A percentile compares a stretch with the other conserved stretches of the same genome.
phyloP scores from a whole-genome alignment of 345 rosid species.

The Boechera stricta region DNA sequence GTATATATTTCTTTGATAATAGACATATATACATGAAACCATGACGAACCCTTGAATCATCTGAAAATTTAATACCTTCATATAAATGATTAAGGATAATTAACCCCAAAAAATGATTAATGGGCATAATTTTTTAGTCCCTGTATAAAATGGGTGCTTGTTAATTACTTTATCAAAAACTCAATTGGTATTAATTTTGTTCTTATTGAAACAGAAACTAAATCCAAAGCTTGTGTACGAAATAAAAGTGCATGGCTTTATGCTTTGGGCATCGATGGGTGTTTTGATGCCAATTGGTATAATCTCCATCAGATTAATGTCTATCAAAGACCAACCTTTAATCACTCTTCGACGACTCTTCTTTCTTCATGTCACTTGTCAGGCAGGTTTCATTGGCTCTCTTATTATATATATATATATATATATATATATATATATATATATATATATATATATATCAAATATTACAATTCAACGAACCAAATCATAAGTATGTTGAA shows the following conservation, averaged over 20 bases:
- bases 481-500: conserved; percentile 38
- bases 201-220: conserved; percentile 45
- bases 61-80: neutral
- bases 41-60: conserved; percentile 4
- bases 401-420: too few relatives aligned
- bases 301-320: conserved; percentile 62
- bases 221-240: conserved; percentile 57
- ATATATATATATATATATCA: neutral
- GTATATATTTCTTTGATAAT: neutral
- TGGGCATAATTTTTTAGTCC: neutral
- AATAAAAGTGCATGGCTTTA: conserved; percentile 72
- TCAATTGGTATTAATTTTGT: neutral
- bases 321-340: conserved; percentile 53
- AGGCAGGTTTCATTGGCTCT: conserved; percentile 54
- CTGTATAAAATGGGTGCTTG: neutral
- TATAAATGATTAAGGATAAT: too few relatives aligned
- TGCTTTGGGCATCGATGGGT: conserved; percentile 86
- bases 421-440: neutral
- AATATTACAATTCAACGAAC: conserved; percentile 7
- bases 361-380: conserved; percentile 66
- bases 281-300: conserved; percentile 80
- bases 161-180: neutral
- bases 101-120: neutral
- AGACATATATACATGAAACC: conserved; percentile 6
- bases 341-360: conserved; percentile 53